phyloP scores from a whole-genome alignment of 371 early-diverging fungal genomes.

The Cokeromyces recurvatus region DNA sequence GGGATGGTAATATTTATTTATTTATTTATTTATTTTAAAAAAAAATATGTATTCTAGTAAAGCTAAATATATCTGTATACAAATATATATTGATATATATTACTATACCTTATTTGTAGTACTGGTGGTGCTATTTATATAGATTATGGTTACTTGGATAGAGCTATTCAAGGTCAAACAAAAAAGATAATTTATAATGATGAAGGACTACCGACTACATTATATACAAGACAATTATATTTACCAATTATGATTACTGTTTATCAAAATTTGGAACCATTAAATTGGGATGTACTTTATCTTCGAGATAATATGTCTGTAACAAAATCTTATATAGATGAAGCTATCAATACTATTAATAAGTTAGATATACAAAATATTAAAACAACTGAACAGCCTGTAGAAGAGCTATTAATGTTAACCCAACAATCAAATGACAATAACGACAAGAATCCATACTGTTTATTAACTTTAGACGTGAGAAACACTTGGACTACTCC shows the following conservation, averaged over 20 bases:
- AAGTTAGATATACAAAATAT: neutral
- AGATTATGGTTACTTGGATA: constrained; percentile 66
- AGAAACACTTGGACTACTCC: constrained; percentile 72
- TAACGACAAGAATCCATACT: constrained; percentile 54
- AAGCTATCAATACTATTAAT: constrained; percentile 14
- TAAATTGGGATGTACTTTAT: constrained; percentile 69
- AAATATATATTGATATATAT: neutral
- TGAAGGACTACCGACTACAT: constrained; percentile 25
- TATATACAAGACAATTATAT: constrained; percentile 69
- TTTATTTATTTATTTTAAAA: neutral
- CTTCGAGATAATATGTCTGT: constrained; percentile 37
- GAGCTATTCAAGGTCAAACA: constrained; percentile 15
- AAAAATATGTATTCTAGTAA: too few relatives aligned
- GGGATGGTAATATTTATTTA: constrained; percentile 59
- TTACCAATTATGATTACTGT: constrained; percentile 75
- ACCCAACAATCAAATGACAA: constrained; percentile 15
- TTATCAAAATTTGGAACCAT: constrained; percentile 59
- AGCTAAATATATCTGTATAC: too few relatives aligned
- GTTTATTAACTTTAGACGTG: constrained; percentile 75
- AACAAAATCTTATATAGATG: constrained; percentile 9
- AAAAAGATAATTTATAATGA: neutral
- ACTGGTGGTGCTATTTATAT: constrained; percentile 70
- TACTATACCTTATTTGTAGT: constrained; percentile 29
- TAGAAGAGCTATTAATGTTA: constrained; percentile 15
- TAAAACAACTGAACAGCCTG: constrained; percentile 17